Evolutionary conservation across 2,329 filamentous ascomycete genomes (phyloP).

Genomic region (Penicillium sp.): DNA sequence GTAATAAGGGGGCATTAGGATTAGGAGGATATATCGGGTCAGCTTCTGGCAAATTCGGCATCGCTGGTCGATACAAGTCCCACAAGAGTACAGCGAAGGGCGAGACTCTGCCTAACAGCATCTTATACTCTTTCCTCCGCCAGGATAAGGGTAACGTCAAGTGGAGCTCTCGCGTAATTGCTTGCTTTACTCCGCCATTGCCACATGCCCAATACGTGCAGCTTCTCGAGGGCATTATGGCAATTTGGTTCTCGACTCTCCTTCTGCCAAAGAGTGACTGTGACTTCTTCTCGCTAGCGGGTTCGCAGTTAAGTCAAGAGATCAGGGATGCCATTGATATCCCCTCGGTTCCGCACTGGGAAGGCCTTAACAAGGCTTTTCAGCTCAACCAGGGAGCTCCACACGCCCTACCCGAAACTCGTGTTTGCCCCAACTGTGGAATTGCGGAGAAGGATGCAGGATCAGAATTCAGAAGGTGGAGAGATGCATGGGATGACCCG

Average conservation of each 20-base stretch:
- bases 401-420: background rate
- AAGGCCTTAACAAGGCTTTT: background rate
- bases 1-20: too few relatives aligned
- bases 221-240: background rate
- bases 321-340: background rate
- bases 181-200: background rate
- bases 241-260: background rate
- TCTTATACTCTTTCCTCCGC: background rate
- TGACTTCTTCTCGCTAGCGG: background rate
- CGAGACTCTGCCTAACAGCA: too few relatives aligned
- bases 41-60: too few relatives aligned
- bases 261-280: background rate
- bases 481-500: too few relatives aligned
- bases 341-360: background rate
- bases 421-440: too few relatives aligned
- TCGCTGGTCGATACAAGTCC: too few relatives aligned
- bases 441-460: too few relatives aligned
- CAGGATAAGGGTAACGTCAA: background rate
- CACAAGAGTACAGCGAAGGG: too few relatives aligned
- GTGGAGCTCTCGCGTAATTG: background rate
- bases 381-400: background rate
- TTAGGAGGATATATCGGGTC: too few relatives aligned
- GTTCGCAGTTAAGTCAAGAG: background rate
- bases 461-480: too few relatives aligned
- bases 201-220: background rate